These are phyloP conservation scores for Chloranthus sessilifolius DNA, from an alignment of 164 flowering plant species.

Conservation along the genomic window DNA sequence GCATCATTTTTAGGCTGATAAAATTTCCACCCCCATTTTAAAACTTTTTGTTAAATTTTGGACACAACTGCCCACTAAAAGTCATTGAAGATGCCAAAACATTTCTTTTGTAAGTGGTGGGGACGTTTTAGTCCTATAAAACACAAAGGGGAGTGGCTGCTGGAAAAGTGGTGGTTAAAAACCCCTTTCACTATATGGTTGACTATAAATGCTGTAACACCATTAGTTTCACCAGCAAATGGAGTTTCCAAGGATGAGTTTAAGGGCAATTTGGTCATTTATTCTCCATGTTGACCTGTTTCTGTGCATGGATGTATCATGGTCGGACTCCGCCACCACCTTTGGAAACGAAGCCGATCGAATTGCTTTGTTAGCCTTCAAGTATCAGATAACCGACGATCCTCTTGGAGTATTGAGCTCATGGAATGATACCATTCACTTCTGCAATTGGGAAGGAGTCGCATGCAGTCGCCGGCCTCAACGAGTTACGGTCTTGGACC, in stretches of 20 bases:
- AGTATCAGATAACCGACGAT: slow-evolving; percentile 9
- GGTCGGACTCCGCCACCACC: not conserved
- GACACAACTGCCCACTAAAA: no score
- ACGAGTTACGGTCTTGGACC: slow-evolving; percentile 27
- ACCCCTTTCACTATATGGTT: no score
- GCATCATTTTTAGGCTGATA: no score
- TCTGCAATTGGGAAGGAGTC: slow-evolving; percentile 18
- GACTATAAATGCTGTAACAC: no score
- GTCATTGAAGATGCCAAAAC: no score
- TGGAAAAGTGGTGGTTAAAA: no score
- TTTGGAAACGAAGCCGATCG: slow-evolving; percentile 10
- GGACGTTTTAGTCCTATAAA: no score
- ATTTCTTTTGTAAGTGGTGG: no score
- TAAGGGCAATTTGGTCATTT: not conserved
- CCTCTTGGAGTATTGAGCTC: slow-evolving; percentile 11
- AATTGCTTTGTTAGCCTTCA: slow-evolving; percentile 14
- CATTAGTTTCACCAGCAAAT: no score
- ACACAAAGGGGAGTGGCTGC: no score
- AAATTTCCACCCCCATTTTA: no score
- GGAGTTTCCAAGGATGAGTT: not conserved
- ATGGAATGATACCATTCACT: slow-evolving; percentile 19
- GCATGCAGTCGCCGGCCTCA: slow-evolving; percentile 17
- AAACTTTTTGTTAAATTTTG: no score
- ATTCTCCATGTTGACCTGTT: not conserved
- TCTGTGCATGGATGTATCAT: not conserved